Evolutionary conservation across 2,329 filamentous ascomycete species (phyloP), one percentile per base, ranked within the genome.

Genomic region (Paecilomyces sp.): DNA sequence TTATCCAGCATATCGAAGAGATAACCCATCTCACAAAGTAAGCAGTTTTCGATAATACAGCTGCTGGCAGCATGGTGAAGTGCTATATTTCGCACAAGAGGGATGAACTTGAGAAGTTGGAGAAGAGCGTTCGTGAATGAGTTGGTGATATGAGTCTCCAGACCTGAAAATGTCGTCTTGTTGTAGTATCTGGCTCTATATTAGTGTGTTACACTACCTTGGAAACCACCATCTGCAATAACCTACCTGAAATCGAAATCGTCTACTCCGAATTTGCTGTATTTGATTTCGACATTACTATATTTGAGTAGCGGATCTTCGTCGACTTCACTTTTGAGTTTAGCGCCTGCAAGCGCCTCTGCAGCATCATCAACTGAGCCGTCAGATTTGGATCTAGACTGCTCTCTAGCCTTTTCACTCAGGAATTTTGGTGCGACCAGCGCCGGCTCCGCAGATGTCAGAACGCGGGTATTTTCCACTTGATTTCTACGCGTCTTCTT

Each of bases 181-280:
- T 99, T 99, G 80, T 95, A 99, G 74, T 91, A 97, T 60, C 91
- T 91, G 64, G 64, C 3, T 58, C 65, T 63, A 66, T 52, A 69
- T 60, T 56, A 25, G 51, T 24, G 28, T 63, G 41, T 65, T 63
- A 34, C 41, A 13, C 54, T 36, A 47, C 90, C 55, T 95, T 78
- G 0, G 55, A 18, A 50, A 55, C 8, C 33, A 36, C 33, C 91
- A 12, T 91, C 92, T 70, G 88, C 91, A n/a, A 79, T 81, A 0
- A 90, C 97, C 74, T 89, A 97, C 87, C 89, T 89, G 76, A 99
- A 99, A 74, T 99, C 94, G 73, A 99, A 99, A 74, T 99, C 95
- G 69, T 97, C 93, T n/a, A 99, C 92, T 22, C 94, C 94, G 74
- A 97, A 99, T 71, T 92, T 95, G 81, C 93, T 97, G 79, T 97